Evolutionary conservation across 768 basidiomycete species (phyloP).

Genomic region (Tylopilus rubrobrunneus): DNA sequence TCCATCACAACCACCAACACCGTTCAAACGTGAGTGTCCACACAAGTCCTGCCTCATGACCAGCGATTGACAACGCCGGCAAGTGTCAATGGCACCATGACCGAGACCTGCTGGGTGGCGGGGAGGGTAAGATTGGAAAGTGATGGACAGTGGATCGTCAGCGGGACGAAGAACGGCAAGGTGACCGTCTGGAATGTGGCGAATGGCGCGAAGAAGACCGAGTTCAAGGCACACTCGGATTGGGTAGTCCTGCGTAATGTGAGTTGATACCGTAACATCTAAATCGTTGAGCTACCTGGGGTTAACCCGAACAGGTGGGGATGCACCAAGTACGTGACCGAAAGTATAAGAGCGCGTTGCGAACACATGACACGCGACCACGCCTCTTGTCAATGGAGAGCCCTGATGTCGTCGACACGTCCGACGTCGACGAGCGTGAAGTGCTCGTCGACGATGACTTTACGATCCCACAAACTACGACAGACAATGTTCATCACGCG

Average conservation of each 20-base stretch:
- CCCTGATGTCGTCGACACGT: slow-evolving; percentile 54
- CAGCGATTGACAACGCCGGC: slow-evolving; percentile 26
- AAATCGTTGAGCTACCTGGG: slow-evolving; percentile 46
- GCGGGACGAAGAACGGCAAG: no score
- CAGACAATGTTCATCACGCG: neutral
- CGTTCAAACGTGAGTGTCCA: slow-evolving; percentile 38
- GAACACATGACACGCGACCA: slow-evolving; percentile 18
- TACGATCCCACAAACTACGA: neutral
- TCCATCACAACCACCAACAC: slow-evolving; percentile 35
- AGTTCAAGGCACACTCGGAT: no score
- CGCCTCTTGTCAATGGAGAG: slow-evolving; percentile 15
- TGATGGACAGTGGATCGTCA: no score
- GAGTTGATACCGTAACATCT: slow-evolving; percentile 4
- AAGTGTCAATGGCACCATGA: slow-evolving; percentile 42
- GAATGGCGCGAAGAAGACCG: no score
- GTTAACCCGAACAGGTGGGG: slow-evolving; percentile 80
- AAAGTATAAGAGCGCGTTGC: neutral
- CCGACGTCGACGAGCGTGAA: slow-evolving; percentile 59
- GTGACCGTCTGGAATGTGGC: no score
- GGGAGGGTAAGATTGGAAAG: no score
- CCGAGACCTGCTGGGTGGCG: slow-evolving; percentile 62
- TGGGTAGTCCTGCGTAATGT: slow-evolving; percentile 56
- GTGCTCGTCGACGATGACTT: slow-evolving; percentile 25
- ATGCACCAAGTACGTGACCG: no score
- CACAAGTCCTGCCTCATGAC: no score